Base-by-base conservation (phyloP, 2,329 filamentous ascomycete species). In the Domatiomyces catenatus region DNA sequence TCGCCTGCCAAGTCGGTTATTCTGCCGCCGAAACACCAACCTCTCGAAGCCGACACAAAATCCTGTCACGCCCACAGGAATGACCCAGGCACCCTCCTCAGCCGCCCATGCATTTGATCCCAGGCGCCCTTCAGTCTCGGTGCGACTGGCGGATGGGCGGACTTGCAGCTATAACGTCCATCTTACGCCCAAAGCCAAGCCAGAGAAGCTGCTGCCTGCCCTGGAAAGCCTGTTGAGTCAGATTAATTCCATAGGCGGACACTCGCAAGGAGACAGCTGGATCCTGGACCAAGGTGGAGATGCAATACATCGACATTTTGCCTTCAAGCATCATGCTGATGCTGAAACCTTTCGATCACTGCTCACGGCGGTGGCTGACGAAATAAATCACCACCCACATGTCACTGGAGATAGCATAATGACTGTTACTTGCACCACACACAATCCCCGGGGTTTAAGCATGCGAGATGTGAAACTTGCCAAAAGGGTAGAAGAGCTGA, bases 341-440 rank as follows among this genome's bases (percentile, higher is more conserved):
- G 47, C 49, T 12, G 39, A 54, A 3, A 20, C 22, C 8, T 47
- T 51, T 20, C 42, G 52, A 10, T 26, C 50, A 10, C n/a, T 44
- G 20, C 56, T 59, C 50, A 52, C 50, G 47, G 32, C 8, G 7
- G 48, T 43, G 24, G 52, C 56, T 8, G 53, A 57, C 1, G 47
- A 56, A 42, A 48, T 58, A 50, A 50, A 55, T n/a, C 58, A 59
- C 48, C 54, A 59, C 46, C 56, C 58, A 17, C 58, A 58, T 20
- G 51, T 58, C n/a, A 49, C 50, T 32, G 46, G 28, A 12, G 46
- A 28, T 17, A 10, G 7, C 3, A 19, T 22, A 12, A 48, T 58
- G 44, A 58, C 56, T 12, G 52, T 59, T 17, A 58, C 58, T 10
- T 59, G 58, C 48, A 59, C 58, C n/a, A 58, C 58, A 15, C 58